A percentile compares a stretch with the other conserved stretches of the same genome.
Conservation (phyloP, 192 early-diverging fungal species). For the Diversispora eburnea region DNA sequence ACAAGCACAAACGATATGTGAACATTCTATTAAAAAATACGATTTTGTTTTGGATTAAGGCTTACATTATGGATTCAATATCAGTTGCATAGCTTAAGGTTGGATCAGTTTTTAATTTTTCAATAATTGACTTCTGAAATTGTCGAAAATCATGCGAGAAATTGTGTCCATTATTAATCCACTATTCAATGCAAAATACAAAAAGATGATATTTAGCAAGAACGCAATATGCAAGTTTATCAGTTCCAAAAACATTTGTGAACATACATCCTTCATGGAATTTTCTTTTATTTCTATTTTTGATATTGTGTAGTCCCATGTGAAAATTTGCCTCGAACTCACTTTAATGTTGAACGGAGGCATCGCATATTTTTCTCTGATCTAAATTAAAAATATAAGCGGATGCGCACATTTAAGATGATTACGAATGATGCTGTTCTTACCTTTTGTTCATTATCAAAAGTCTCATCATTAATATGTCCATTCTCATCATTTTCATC, state of each 20-base stretch:
- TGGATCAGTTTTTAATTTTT: conserved; percentile 26
- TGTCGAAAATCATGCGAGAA: conserved; percentile 21
- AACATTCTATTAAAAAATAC: conserved; percentile 28
- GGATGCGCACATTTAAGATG: conserved; percentile 21
- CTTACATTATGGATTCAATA: conserved; percentile 27
- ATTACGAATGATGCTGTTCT: conserved; percentile 19
- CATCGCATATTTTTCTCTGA: conserved; percentile 20
- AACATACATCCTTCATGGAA: conserved; percentile 22
- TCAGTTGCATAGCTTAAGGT: conserved; percentile 19
- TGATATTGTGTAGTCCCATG: conserved; percentile 22
- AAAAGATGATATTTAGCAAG: conserved; percentile 13
- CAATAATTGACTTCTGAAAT: conserved; percentile 27
- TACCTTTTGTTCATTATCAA: conserved; percentile 17
- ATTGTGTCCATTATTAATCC: conserved; percentile 23
- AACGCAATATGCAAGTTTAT: conserved; percentile 23
- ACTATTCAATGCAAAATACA: conserved; percentile 23
- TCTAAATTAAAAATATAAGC: conserved; percentile 22
- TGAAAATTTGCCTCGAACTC: conserved; percentile 17
- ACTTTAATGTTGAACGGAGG: conserved; percentile 14
- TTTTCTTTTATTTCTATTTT: conserved; percentile 23
- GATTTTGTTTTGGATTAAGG: conserved; percentile 17
- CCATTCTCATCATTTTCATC: conserved; percentile 10
- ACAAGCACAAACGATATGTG: conserved; percentile 24
- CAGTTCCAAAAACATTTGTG: conserved; percentile 15
- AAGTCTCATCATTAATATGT: conserved; percentile 10